Base-by-base conservation (phyloP, 805 yeast genomes). In the Lachancea lanzarotensis region DNA sequence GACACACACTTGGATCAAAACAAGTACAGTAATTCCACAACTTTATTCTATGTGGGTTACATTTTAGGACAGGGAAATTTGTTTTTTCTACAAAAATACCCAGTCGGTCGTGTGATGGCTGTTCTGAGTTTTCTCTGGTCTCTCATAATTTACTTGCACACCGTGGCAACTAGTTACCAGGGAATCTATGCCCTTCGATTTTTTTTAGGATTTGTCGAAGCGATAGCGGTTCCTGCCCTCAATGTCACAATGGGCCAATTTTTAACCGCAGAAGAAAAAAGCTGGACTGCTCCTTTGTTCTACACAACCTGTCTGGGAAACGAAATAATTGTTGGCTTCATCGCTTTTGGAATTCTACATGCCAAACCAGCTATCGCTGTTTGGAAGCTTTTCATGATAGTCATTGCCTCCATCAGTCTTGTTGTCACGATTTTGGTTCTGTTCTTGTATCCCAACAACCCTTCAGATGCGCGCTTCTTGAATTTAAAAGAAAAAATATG, bases 381-480 rank as follows among this genome's bases (percentile, higher is more conserved):
- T 11, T 82, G 85, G 84, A 73, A 75, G 52, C 55, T 80, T n/a
- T 71, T 79, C 45, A 74, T 71, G 60, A 71, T 80, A 27, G 72
- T 79, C 40, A 69, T 75, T 43, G 87, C 84, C 40, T 74, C 78
- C 12, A 56, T 76, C 34, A 76, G 84, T 0, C 62, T 78, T 16
- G 19, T 72, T 17, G 47, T 70, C 29, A 57, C 70, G 1, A 34
- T 67, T 2, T 37, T 65, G 3, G 57, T 71, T 2, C 55, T 60
- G 41, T 66, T 68, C 47, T 41, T 68, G 17, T 79, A 76, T 53
- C 86, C 85, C 33, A 69, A 73, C 47, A 76, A 78, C 55, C 84
- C 84, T 13, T 58, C 79, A 0, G 69, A 65, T 48, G 78, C 79
- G 4, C 66, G 60, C 45, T 75, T 75, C 51, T 65, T 80, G 38